Evolutionary conservation across 2,329 filamentous ascomycete species (phyloP).

Genomic region (Trichoderma oligosporum): DNA sequence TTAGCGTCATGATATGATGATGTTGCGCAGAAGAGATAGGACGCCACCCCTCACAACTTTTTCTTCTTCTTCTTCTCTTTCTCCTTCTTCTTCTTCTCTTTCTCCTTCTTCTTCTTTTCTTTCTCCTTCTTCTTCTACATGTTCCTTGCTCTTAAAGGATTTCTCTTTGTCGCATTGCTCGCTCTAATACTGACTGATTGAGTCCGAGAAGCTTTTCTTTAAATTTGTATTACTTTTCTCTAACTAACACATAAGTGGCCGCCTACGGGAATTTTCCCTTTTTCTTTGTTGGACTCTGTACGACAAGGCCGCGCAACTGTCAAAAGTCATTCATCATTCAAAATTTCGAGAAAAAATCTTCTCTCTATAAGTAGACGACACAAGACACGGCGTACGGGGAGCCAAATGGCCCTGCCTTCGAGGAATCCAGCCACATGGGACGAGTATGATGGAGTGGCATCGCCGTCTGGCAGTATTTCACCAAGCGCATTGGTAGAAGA

Average conservation of each 20-base stretch:
- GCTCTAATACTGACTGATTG: too few relatives aligned
- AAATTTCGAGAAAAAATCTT: too few relatives aligned
- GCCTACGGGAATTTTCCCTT: too few relatives aligned
- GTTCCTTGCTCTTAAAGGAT: too few relatives aligned
- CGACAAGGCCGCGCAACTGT: too few relatives aligned
- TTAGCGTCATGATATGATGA: slow-evolving; percentile 12
- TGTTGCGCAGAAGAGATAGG: not conserved
- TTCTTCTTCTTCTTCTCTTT: not conserved
- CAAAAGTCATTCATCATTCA: too few relatives aligned
- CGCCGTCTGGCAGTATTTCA: slow-evolving; percentile 42
- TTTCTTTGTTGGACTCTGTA: too few relatives aligned
- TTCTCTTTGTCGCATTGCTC: too few relatives aligned
- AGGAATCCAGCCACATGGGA: slow-evolving; percentile 45
- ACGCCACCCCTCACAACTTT: slow-evolving; percentile 10
- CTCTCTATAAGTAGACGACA: not conserved
- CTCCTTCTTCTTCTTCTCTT: not conserved
- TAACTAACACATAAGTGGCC: too few relatives aligned
- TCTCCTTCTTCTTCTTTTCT: not conserved
- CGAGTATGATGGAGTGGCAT: slow-evolving; percentile 43
- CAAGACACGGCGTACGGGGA: not conserved
- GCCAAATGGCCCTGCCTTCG: slow-evolving; percentile 29
- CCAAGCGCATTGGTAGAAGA: slow-evolving; percentile 44
- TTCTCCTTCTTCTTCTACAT: not conserved
- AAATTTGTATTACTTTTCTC: too few relatives aligned
- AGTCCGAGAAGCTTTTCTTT: too few relatives aligned